These are phyloP conservation scores for Fusarium solani-melongenae DNA, from an alignment of 2,329 filamentous ascomycete genomes.

Conservation along the genomic window DNA sequence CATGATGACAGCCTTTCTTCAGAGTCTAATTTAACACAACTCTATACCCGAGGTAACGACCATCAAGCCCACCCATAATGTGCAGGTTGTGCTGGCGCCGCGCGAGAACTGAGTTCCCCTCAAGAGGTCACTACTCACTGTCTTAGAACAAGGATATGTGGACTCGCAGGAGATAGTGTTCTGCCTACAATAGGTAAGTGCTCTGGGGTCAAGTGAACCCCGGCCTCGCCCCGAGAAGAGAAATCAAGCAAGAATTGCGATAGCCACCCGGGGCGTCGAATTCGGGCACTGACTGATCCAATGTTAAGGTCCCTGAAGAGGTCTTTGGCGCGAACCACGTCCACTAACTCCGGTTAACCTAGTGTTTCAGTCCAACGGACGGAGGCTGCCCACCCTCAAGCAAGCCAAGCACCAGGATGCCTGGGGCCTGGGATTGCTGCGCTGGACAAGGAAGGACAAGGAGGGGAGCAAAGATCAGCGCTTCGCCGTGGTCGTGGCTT, in stretches of 20 bases:
- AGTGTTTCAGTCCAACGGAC: neutral
- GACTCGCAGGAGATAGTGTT: neutral
- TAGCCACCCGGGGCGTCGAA: neutral
- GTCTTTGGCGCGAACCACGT: neutral
- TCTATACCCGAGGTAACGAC: neutral
- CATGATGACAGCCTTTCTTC: neutral
- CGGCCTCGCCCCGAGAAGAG: neutral
- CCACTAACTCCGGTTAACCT: neutral
- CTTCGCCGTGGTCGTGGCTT: conserved; percentile 8
- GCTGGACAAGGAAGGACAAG: conserved; percentile 4
- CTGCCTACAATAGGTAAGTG: neutral
- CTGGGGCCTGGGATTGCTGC: conserved; percentile 10
- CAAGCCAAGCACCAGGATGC: neutral
- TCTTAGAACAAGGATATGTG: neutral
- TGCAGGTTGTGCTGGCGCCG: neutral
- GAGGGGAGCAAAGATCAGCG: conserved; percentile 22
- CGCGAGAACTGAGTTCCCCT: neutral
- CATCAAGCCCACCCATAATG: neutral
- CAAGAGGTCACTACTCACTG: neutral
- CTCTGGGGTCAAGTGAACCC: neutral
- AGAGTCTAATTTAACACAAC: neutral
- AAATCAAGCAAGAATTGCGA: neutral
- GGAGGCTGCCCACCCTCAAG: neutral
- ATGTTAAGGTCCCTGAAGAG: neutral
- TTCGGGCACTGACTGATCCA: neutral